phyloP scores from a whole-genome alignment of 257 asterid species.

The Solanum sitiens region DNA sequence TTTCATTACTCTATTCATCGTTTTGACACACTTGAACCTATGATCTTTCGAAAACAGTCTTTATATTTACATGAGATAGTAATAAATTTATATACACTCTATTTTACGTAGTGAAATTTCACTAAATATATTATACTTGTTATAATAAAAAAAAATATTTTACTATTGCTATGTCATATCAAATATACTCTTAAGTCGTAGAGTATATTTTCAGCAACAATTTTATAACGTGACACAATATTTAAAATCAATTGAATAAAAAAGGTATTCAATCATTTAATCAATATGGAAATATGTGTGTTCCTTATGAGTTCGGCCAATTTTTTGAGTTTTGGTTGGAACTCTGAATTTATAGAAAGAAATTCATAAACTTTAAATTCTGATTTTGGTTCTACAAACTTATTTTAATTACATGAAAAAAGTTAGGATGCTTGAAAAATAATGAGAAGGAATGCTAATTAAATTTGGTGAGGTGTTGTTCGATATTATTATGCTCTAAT shows the following conservation, averaged over 20 bases:
- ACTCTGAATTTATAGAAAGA: too few species aligned
- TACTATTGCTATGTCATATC: not conserved
- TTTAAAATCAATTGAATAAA: not conserved
- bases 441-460: not conserved
- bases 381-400: too few species aligned
- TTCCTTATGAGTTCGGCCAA: not conserved
- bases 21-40: too few species aligned
- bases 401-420: not conserved
- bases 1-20: too few species aligned
- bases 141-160: not conserved
- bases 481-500: too few species aligned
- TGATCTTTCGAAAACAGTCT: accelerated
- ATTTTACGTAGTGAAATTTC: not conserved
- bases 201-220: not conserved
- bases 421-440: not conserved
- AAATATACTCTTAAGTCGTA: not conserved
- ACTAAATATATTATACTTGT: too few species aligned
- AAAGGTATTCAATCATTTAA: not conserved
- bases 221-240: not conserved
- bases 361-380: too few species aligned
- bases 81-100: not conserved
- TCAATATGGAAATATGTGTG: not conserved
- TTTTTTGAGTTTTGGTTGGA: not conserved
- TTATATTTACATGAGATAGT: too few species aligned
- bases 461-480: too few species aligned